A percentile compares a stretch with the other conserved stretches of the same genome.
Conservation (phyloP, 257 asterid species). For the Nicotiana tabacum region DNA sequence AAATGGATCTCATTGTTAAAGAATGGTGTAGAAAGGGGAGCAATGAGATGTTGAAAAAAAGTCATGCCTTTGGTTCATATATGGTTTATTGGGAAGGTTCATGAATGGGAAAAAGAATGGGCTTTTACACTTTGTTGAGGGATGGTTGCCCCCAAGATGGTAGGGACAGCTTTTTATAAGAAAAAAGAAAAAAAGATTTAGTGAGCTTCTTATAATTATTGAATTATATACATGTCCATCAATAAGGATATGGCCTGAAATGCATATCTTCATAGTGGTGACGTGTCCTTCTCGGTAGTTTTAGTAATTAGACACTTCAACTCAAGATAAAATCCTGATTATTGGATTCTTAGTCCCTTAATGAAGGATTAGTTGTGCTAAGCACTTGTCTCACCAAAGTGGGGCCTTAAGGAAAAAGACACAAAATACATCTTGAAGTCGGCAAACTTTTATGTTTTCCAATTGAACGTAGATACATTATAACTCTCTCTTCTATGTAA, state of each 20-base stretch:
- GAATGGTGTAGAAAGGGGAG: background rate
- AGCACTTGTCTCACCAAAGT: slow-evolving; percentile 13
- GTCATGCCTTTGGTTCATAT: background rate
- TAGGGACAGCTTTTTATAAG: slow-evolving; percentile 16
- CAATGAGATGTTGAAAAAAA: background rate
- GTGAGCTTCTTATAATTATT: too few relatives aligned
- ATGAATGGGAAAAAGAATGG: slow-evolving; percentile 30
- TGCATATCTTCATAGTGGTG: slow-evolving; percentile 18
- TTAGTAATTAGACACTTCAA: slow-evolving; percentile 16
- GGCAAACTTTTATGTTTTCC: background rate
- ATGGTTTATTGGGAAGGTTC: slow-evolving; percentile 24
- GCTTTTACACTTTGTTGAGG: slow-evolving; percentile 30
- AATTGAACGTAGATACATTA: background rate
- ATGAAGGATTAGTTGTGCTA: slow-evolving; percentile 12
- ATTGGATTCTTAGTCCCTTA: background rate
- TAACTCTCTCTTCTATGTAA: too few relatives aligned
- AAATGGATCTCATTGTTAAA: too few relatives aligned
- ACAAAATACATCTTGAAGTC: background rate
- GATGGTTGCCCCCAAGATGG: slow-evolving; percentile 8
- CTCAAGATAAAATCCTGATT: background rate
- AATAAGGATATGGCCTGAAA: too few relatives aligned
- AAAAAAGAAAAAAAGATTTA: background rate
- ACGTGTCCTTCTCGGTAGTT: slow-evolving; percentile 26
- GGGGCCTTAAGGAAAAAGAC: background rate
- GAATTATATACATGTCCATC: too few relatives aligned